Evolutionary conservation across 129 eudicot genomes (phyloP), one percentile per base, ranked within the genome.

Genomic region (Saposhnikovia divaricata): DNA sequence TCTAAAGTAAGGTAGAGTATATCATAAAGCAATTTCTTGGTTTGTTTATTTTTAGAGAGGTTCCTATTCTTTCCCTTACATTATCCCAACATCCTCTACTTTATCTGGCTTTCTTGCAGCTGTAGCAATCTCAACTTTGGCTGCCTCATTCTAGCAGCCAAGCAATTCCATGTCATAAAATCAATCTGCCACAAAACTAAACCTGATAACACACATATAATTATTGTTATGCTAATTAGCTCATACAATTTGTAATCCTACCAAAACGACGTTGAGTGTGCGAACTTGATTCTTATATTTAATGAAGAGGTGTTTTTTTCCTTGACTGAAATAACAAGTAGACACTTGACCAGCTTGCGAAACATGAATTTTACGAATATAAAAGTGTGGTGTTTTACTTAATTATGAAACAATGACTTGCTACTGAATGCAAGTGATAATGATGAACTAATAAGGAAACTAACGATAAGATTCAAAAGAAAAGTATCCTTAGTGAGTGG

Each of bases 91-190:
- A 75, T 25, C 37, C 34, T 76, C 73, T 42, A 63, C 94, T 89
- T 88, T 89, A 88, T 82, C 81, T 80, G 79, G 93, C 93, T 90
- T 92, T 87, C 89, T 89, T 92, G 91, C 84, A 83, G 80, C 89
- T 89, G 89, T 89, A 81, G 86, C 88, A 84, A 88, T 84, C 76
- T 72, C 47, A n/a, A n/a, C 55, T 73, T 73, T 73, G 77, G 38
- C 77, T 73, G 51, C 76, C 76, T 70, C 45, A 37, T 5, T 69
- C 74, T 7, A 38, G 45, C 45, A 37, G 72, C 46, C 47, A 39
- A 42, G 48, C 53, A 11, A 11, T 40, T 44, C 48, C 31, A 42
- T 55, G 48, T 68, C 73, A 68, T 14, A 5, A 40, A 92, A 85
- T 86, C 85, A 85, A 82, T 80, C 65, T 74, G 92, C 92, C 87